phyloP scores from a whole-genome alignment of 2,329 filamentous ascomycete genomes.

The Hypocreales sp. region DNA sequence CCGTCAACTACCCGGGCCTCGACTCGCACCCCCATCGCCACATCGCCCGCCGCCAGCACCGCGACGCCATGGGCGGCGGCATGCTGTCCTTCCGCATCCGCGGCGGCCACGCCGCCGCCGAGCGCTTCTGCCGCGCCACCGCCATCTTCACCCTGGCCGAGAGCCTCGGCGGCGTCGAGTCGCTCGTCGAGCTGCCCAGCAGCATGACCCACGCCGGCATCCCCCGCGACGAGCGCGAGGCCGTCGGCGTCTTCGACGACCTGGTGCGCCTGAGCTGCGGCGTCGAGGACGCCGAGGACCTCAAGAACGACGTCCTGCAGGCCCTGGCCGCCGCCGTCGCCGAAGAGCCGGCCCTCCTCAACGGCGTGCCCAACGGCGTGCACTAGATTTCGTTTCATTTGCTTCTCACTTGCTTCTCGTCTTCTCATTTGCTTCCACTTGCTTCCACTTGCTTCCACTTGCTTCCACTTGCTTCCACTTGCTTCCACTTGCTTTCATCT shows the following conservation, averaged over 20 bases:
- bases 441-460: no score
- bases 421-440: background rate
- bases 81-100: slow-evolving; percentile 95
- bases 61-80: slow-evolving; percentile 83
- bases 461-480: no score
- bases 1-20: slow-evolving; percentile 91
- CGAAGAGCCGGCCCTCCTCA: slow-evolving; percentile 8
- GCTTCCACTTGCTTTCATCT: no score
- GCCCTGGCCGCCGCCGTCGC: slow-evolving; percentile 63
- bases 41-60: slow-evolving; percentile 82
- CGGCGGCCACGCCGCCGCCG: slow-evolving; percentile 72
- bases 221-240: slow-evolving; percentile 76
- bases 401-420: background rate
- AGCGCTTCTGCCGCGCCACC: slow-evolving; percentile 82
- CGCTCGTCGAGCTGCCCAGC: slow-evolving; percentile 77
- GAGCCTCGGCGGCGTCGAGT: slow-evolving; percentile 83
- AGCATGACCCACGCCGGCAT: slow-evolving; percentile 98
- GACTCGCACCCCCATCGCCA: slow-evolving; percentile 72
- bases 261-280: slow-evolving; percentile 87
- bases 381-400: slow-evolving; percentile 4
- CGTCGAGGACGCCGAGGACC: slow-evolving; percentile 77
- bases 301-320: slow-evolving; percentile 67
- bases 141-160: slow-evolving; percentile 89
- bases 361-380: slow-evolving; percentile 12
- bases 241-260: slow-evolving; percentile 88